Conservation (phyloP, 2,329 filamentous ascomycete species). For the Exophiala viscosa region DNA sequence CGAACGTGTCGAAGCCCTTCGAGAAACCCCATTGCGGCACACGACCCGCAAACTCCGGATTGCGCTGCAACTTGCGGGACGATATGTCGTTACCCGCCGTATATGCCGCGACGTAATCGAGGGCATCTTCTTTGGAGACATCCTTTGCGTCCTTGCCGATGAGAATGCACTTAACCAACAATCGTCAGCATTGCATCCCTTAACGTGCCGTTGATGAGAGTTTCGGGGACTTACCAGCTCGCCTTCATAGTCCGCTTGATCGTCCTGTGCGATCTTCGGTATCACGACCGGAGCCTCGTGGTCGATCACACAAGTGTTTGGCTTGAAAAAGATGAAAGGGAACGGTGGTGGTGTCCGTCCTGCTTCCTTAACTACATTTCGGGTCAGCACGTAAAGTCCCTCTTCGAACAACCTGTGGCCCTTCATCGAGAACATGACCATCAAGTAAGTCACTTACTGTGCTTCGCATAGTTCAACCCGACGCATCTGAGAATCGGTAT, state of each 20-base stretch:
- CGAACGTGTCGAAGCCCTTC: conserved; percentile 42
- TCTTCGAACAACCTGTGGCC: no score
- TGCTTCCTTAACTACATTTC: conserved; percentile 35
- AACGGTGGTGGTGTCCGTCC: conserved; percentile 36
- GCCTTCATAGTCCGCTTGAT: conserved; percentile 41
- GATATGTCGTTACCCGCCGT: conserved; percentile 40
- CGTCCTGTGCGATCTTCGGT: conserved; percentile 37
- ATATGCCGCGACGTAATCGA: conserved; percentile 41
- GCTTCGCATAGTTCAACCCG: conserved; percentile 46
- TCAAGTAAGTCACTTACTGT: conserved; percentile 37
- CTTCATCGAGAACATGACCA: neutral
- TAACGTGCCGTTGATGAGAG: neutral
- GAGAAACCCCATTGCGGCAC: conserved; percentile 38
- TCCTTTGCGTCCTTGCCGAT: conserved; percentile 37
- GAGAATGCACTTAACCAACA: conserved; percentile 27
- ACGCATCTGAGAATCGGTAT: conserved; percentile 54
- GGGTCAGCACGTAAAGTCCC: no score
- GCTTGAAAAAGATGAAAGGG: conserved; percentile 41
- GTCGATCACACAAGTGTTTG: conserved; percentile 34
- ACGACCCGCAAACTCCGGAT: conserved; percentile 30
- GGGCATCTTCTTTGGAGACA: conserved; percentile 35
- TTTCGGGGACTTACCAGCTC: conserved; percentile 33
- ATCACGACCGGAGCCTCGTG: conserved; percentile 32
- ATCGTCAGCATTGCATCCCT: neutral
- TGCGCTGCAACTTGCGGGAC: conserved; percentile 37